A percentile compares a stretch with the other conserved stretches of the same genome.
Conservation (phyloP, 1,284 basidiomycete species). For the Ganoderma meredithae region DNA sequence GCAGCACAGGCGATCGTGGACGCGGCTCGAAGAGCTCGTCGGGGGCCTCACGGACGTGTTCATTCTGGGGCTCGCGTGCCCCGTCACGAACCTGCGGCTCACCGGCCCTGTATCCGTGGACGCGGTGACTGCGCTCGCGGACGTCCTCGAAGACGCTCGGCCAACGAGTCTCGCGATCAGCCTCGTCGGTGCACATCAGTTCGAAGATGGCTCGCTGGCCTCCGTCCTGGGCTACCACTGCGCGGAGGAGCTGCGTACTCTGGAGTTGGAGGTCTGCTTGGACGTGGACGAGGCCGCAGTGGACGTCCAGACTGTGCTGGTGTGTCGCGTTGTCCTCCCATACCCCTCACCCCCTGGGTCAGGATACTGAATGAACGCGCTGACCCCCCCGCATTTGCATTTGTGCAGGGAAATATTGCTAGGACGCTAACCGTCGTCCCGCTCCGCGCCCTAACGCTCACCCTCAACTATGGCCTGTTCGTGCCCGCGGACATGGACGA, state of each 20-base stretch:
- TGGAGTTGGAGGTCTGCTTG: conserved; percentile 20
- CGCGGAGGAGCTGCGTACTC: conserved; percentile 8
- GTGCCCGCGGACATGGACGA: neutral
- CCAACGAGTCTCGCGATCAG: neutral
- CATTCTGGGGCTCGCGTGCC: no score
- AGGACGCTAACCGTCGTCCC: neutral
- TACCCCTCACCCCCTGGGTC: neutral
- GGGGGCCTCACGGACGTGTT: no score
- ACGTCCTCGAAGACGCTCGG: neutral
- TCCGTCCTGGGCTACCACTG: neutral
- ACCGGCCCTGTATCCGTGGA: neutral
- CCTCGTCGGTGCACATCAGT: neutral
- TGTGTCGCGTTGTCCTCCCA: neutral
- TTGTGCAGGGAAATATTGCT: conserved; percentile 11
- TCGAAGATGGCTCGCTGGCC: neutral
- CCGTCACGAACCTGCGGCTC: neutral
- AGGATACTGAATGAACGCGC: no score
- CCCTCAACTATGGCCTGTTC: conserved; percentile 18
- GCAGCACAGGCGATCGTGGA: neutral
- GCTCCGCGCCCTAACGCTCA: conserved; percentile 16
- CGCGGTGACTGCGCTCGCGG: neutral
- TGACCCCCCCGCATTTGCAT: no score
- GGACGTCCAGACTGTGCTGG: neutral
- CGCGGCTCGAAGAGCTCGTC: no score
- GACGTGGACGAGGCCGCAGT: conserved; percentile 9